These are phyloP conservation scores for Sordariomycetes sp. DNA, from an alignment of 2,329 filamentous ascomycete species.

Conservation along the genomic window DNA sequence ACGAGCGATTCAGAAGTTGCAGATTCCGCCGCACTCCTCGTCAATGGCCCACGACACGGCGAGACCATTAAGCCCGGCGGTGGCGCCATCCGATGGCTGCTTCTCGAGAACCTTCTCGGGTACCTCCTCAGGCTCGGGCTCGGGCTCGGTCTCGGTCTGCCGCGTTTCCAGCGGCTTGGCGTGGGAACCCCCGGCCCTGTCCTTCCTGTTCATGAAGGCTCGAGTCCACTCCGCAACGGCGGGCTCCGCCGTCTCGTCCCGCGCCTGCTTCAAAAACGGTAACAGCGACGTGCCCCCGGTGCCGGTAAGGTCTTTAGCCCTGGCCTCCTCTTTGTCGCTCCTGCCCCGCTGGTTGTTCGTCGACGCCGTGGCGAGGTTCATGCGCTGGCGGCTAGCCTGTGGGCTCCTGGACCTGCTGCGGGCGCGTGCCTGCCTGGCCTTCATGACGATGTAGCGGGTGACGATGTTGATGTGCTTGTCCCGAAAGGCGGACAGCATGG, in stretches of 20 bases:
- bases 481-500: conserved; percentile 54
- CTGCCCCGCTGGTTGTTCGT: conserved; percentile 19
- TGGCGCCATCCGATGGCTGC: conserved; percentile 10
- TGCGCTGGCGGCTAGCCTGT: conserved; percentile 29
- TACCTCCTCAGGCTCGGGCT: background rate
- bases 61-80: conserved; percentile 48
- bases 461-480: conserved; percentile 97
- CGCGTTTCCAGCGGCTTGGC: conserved; percentile 31
- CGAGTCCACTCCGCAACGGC: conserved; percentile 57
- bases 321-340: conserved; percentile 12
- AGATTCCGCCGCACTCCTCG: conserved; percentile 50
- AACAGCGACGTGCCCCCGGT: conserved; percentile 92
- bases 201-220: conserved; percentile 41
- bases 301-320: conserved; percentile 56
- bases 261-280: conserved; percentile 89
- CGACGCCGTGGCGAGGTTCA: conserved; percentile 52
- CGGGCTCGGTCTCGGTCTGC: background rate
- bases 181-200: conserved; percentile 40
- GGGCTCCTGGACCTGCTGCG: conserved; percentile 47
- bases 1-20: conserved; percentile 27
- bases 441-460: conserved; percentile 86
- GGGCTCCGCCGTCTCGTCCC: conserved; percentile 90
- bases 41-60: conserved; percentile 85
- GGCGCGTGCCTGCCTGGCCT: conserved; percentile 61
- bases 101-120: background rate